Conservation (phyloP, 805 yeast species). For the Pichia occidentalis region DNA sequence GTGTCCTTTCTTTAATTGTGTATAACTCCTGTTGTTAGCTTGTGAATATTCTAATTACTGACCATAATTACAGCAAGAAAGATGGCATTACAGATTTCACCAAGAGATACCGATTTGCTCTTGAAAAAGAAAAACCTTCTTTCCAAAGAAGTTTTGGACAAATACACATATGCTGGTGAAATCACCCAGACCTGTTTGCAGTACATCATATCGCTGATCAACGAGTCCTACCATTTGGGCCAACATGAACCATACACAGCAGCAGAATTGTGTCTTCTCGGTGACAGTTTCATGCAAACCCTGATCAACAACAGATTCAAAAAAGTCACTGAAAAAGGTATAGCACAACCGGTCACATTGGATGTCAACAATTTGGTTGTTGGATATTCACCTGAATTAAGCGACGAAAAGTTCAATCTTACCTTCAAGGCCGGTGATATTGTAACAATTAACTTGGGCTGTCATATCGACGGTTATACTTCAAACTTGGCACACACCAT, state of each 20-base stretch:
- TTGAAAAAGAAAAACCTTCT: slow-evolving; percentile 68
- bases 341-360: slow-evolving; percentile 84
- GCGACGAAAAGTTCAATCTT: slow-evolving; percentile 48
- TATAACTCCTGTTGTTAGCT: no score
- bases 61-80: slow-evolving; percentile 31
- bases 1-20: no score
- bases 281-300: slow-evolving; percentile 66
- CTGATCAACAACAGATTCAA: slow-evolving; percentile 57
- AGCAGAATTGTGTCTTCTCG: slow-evolving; percentile 72
- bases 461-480: slow-evolving; percentile 93
- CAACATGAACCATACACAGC: slow-evolving; percentile 42
- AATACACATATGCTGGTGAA: slow-evolving; percentile 86
- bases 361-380: slow-evolving; percentile 72
- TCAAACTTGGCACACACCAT: slow-evolving; percentile 80
- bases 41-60: no score
- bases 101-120: slow-evolving; percentile 65
- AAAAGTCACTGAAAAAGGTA: slow-evolving; percentile 78
- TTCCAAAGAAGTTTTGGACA: slow-evolving; percentile 56
- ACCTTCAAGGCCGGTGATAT: slow-evolving; percentile 71
- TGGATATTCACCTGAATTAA: slow-evolving; percentile 85
- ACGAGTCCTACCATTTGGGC: slow-evolving; percentile 63
- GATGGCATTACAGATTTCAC: slow-evolving; percentile 73
- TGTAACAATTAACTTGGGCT: slow-evolving; percentile 79
- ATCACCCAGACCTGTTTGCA: slow-evolving; percentile 76
- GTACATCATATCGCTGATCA: slow-evolving; percentile 59